Conservation (phyloP, 1,284 basidiomycete species). For the Cutaneotrichosporon cutaneum region DNA sequence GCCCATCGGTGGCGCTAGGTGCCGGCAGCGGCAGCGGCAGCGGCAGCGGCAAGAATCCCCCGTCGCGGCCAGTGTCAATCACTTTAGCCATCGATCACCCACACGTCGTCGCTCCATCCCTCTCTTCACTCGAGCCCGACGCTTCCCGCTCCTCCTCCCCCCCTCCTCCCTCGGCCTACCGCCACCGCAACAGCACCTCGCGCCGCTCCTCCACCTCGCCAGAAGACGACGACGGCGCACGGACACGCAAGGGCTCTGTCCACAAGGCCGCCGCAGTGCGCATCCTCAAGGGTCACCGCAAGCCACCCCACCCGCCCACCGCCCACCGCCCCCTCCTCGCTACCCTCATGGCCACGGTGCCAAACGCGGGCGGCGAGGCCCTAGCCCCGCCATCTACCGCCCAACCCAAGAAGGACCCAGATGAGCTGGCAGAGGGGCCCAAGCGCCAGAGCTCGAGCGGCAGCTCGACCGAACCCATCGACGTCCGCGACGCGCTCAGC, state of each 20-base stretch:
- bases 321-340: constrained; percentile 1
- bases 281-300: constrained; percentile 9
- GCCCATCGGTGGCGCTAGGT: neutral
- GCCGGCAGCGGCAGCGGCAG: neutral
- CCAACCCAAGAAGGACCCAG: neutral
- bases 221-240: neutral
- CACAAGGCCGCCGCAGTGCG: constrained; percentile 8
- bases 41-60: neutral
- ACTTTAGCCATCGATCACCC: constrained; percentile 1
- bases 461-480: constrained; percentile 18
- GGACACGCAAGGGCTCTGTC: neutral
- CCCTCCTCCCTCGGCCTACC: neutral
- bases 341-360: constrained; percentile 3
- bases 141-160: neutral
- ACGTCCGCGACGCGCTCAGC: constrained; percentile 39
- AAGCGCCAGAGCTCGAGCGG: neutral
- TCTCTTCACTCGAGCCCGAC: neutral
- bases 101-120: neutral
- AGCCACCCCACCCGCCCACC: constrained; percentile 7
- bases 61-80: neutral
- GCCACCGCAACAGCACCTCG: neutral
- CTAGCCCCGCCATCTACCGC: neutral
- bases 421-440: constrained; percentile 3
- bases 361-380: neutral
- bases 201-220: neutral